These are phyloP conservation scores for Ceratocystis lukuohia DNA, from an alignment of 2,329 filamentous ascomycete species.

Conservation along the genomic window DNA sequence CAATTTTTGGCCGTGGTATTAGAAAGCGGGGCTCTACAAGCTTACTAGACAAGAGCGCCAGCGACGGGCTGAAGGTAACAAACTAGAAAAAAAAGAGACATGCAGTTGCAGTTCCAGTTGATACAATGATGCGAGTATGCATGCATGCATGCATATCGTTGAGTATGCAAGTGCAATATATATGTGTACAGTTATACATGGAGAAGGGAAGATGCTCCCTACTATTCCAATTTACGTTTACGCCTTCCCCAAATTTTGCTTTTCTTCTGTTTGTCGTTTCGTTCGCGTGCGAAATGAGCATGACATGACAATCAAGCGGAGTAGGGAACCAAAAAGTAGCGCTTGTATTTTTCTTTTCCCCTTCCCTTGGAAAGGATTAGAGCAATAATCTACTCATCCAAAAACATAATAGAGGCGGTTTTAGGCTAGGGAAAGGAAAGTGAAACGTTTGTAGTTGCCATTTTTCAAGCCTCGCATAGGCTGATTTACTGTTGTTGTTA, in stretches of 20 bases:
- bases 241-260: neutral
- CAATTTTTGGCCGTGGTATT: neutral
- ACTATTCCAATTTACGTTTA: neutral
- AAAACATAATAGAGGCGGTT: neutral
- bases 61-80: conserved; percentile 1
- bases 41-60: neutral
- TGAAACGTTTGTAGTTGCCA: neutral
- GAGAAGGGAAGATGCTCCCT: no score
- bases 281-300: neutral
- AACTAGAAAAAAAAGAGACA: neutral
- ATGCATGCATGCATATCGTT: neutral
- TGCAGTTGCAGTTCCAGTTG: no score
- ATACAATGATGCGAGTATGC: neutral
- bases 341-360: neutral
- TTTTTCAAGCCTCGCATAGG: neutral
- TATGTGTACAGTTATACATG: neutral
- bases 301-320: neutral
- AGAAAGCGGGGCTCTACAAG: neutral
- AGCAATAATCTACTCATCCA: neutral
- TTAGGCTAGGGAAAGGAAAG: neutral
- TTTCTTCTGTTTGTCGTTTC: neutral
- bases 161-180: neutral
- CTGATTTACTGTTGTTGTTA: neutral
- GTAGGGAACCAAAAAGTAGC: neutral
- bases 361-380: neutral